Conservation (phyloP, 1,284 basidiomycete species). For the Ganoderma meredithae region DNA sequence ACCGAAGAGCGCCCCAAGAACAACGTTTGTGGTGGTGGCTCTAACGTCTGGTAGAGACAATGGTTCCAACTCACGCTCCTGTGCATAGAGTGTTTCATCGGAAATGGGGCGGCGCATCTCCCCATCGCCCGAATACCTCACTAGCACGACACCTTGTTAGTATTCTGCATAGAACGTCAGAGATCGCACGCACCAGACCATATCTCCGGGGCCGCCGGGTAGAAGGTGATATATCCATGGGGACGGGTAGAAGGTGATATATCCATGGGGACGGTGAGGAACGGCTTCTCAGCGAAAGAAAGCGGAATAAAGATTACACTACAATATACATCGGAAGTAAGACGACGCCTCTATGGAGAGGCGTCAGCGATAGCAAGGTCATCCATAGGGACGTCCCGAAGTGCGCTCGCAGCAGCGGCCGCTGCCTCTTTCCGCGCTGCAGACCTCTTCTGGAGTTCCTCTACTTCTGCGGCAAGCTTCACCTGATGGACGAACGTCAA, state of each 20-base stretch:
- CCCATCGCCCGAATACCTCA: too few species aligned
- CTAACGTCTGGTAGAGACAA: background rate
- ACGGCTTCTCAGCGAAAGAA: background rate
- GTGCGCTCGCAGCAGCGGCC: constrained; percentile 20
- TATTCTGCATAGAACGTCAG: background rate
- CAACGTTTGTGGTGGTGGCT: background rate
- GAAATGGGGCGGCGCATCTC: background rate
- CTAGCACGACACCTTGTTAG: background rate
- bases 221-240: too few species aligned
- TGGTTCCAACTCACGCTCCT: background rate
- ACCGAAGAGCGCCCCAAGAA: constrained; percentile 10
- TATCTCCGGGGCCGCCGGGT: too few species aligned
- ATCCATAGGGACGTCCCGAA: constrained; percentile 39
- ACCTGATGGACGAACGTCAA: constrained; percentile 42
- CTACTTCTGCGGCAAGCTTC: constrained; percentile 57
- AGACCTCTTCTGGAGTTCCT: constrained; percentile 47
- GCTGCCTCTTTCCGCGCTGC: constrained; percentile 33
- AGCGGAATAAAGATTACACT: constrained; percentile 16
- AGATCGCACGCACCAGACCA: too few species aligned
- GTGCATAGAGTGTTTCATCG: background rate
- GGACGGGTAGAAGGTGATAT: too few species aligned
- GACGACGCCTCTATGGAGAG: background rate
- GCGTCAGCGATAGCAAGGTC: constrained; percentile 22
- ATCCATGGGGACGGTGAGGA: background rate
- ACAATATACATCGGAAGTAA: constrained; percentile 23